Evolutionary conservation across 805 yeast species (phyloP).

Genomic region (Wickerhamiella lipophila): DNA sequence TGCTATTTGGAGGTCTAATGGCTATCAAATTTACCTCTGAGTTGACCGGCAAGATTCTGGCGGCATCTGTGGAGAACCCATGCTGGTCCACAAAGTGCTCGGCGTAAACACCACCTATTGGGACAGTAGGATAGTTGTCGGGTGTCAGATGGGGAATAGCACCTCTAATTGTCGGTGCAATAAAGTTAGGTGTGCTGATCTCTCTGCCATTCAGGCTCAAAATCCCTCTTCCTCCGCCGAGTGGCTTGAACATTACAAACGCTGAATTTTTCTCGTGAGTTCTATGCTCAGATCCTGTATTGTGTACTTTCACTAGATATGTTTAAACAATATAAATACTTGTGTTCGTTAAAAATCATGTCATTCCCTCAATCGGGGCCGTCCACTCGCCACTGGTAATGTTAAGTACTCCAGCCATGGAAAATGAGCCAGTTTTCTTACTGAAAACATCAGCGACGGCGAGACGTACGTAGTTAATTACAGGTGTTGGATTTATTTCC

Average conservation of each 20-base stretch:
- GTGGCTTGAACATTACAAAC: constrained; percentile 16
- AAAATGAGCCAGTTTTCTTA: constrained; percentile 3
- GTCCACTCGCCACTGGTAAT: constrained; percentile 8
- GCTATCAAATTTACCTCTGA: constrained; percentile 24
- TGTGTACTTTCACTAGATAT: background rate
- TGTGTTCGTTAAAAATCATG: background rate
- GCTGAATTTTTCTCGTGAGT: background rate
- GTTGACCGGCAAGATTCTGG: constrained; percentile 22
- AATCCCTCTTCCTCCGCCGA: constrained; percentile 23
- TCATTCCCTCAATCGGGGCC: constrained; percentile 1
- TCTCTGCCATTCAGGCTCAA: constrained; percentile 16
- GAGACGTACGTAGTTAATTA: background rate
- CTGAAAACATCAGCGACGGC: constrained; percentile 3
- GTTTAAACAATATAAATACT: constrained; percentile 13
- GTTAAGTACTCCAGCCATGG: constrained; percentile 6
- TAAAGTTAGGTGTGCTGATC: constrained; percentile 26
- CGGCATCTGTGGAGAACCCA: constrained; percentile 17
- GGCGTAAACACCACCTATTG: constrained; percentile 25
- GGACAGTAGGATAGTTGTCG: constrained; percentile 25
- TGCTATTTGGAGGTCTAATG: constrained; percentile 26
- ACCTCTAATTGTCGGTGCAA: constrained; percentile 31
- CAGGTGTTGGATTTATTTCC: background rate
- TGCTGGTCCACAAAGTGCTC: constrained; percentile 30
- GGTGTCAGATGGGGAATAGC: constrained; percentile 34
- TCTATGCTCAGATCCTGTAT: background rate